phyloP scores from a whole-genome alignment of 2,329 filamentous ascomycete species.

The Trichoderma semiorbis region DNA sequence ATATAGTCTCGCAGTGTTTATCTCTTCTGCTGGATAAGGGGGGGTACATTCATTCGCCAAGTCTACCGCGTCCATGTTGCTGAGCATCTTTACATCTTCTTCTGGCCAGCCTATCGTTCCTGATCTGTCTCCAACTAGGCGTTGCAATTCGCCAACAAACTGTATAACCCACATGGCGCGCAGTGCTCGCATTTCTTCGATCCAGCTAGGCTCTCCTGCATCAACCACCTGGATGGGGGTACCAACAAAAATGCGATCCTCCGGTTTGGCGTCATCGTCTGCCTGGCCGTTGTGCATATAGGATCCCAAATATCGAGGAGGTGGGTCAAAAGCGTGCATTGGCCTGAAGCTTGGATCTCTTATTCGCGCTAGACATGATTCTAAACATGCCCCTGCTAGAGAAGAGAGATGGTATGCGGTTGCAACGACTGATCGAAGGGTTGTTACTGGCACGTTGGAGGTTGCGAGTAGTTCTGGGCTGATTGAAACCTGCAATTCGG shows the following conservation, averaged over 20 bases:
- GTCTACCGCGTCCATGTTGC: not conserved
- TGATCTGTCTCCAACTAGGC: not conserved
- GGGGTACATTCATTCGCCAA: not conserved
- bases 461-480: not conserved
- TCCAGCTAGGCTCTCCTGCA: conserved; percentile 22
- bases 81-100: conserved; percentile 14
- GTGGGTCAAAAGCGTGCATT: not conserved
- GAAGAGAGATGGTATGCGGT: conserved; percentile 21
- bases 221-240: not conserved
- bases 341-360: not conserved
- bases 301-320: not conserved
- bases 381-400: conserved; percentile 22
- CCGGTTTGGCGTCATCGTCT: not conserved
- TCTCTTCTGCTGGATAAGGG: not conserved
- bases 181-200: conserved; percentile 24
- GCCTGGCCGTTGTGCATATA: not conserved
- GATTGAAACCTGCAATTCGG: not conserved
- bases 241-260: conserved; percentile 9
- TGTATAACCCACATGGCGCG: conserved; percentile 25
- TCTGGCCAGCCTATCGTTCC: not conserved
- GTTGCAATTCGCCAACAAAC: conserved; percentile 17
- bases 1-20: not conserved
- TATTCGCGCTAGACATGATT: conserved; percentile 12
- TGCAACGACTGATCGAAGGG: conserved; percentile 20
- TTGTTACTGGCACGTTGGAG: not conserved